These are phyloP conservation scores for Oligophagozyma castellii DNA, from an alignment of 1,139 yeast genomes.

Conservation along the genomic window DNA sequence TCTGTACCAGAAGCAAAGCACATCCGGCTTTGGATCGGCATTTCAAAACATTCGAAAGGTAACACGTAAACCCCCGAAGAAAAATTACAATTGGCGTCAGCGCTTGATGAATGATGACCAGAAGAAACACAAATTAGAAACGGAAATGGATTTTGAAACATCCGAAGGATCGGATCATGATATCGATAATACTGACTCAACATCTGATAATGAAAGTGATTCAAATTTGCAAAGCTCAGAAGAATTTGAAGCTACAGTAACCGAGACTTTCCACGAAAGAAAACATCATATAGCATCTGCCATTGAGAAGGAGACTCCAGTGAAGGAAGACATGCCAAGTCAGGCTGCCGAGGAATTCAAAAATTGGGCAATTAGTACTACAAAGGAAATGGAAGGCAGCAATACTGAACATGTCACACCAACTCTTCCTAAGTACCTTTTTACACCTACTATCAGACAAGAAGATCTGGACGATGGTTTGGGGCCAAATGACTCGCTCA, in stretches of 20 bases:
- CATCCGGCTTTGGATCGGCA: conserved; percentile 52
- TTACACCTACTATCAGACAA: conserved; percentile 32
- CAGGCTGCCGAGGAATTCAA: conserved; percentile 39
- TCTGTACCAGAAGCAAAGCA: conserved; percentile 46
- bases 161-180: conserved; percentile 22
- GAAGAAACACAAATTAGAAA: conserved; percentile 28
- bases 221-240: conserved; percentile 6
- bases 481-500: conserved; percentile 41
- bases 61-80: conserved; percentile 34
- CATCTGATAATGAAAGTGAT: conserved; percentile 6
- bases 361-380: conserved; percentile 38
- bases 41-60: conserved; percentile 37
- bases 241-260: not conserved
- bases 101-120: conserved; percentile 35
- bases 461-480: conserved; percentile 59
- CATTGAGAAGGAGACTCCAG: conserved; percentile 12
- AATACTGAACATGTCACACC: conserved; percentile 35
- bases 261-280: conserved; percentile 4
- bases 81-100: conserved; percentile 45
- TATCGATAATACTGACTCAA: conserved; percentile 12
- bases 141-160: conserved; percentile 32
- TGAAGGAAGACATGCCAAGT: conserved; percentile 9
- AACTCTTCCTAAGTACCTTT: conserved; percentile 33
- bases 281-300: conserved; percentile 7
- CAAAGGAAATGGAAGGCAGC: conserved; percentile 45